These are phyloP conservation scores for Xerocomus brunneocitrinus DNA, from an alignment of 768 basidiomycete genomes.

Conservation along the genomic window DNA sequence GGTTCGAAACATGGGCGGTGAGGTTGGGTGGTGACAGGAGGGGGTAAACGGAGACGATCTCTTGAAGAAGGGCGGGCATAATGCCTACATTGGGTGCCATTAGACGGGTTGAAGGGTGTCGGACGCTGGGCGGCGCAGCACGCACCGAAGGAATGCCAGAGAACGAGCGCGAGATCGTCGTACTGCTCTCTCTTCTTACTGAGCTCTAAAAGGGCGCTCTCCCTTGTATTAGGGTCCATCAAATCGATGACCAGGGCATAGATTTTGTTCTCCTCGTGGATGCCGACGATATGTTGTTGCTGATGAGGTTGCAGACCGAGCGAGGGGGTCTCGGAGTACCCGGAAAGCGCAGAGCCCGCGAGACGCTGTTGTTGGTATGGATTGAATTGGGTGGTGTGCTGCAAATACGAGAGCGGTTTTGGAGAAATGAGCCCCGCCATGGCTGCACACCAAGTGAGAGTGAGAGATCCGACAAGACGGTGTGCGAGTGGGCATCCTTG, in stretches of 20 bases:
- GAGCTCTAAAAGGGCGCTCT: conserved; percentile 87
- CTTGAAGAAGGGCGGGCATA: conserved; percentile 95
- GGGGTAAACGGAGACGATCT: conserved; percentile 98
- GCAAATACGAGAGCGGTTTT: conserved; percentile 59
- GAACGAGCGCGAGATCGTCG: conserved; percentile 93
- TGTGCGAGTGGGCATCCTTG: not conserved
- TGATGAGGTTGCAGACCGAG: conserved; percentile 49
- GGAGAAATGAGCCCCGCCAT: conserved; percentile 65
- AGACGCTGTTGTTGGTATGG: conserved; percentile 50
- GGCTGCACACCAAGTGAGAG: conserved; percentile 12
- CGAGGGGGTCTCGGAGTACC: conserved; percentile 63
- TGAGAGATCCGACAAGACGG: conserved; percentile 9
- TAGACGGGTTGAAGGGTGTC: not conserved
- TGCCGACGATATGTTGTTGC: conserved; percentile 48
- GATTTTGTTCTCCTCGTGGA: conserved; percentile 78
- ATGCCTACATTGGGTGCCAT: conserved; percentile 55
- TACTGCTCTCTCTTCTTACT: conserved; percentile 99
- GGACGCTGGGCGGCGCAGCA: not conserved
- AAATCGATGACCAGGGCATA: conserved; percentile 87
- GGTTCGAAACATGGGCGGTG: conserved; percentile 95
- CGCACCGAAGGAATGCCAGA: conserved; percentile 98
- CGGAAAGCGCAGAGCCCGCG: conserved; percentile 26
- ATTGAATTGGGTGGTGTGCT: conserved; percentile 57
- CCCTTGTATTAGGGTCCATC: conserved; percentile 77
- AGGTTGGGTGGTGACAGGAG: conserved; percentile 92